Conservation (phyloP, 495 filamentous ascomycete genomes). For the Trichoderma parareesei region DNA sequence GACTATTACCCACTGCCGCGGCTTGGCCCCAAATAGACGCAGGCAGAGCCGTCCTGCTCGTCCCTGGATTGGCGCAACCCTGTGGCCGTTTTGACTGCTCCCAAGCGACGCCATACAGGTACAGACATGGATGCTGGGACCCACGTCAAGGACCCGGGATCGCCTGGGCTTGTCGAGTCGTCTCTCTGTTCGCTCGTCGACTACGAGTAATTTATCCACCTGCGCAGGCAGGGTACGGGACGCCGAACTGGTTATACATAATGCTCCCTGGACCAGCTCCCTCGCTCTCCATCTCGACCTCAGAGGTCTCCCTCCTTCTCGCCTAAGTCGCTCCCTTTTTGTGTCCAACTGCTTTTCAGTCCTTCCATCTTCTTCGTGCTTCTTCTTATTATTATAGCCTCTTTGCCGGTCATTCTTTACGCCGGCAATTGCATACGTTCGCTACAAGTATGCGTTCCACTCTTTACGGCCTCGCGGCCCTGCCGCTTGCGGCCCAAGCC, state of each 20-base stretch:
- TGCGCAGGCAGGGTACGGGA: neutral
- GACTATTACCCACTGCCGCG: neutral
- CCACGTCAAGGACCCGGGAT: neutral
- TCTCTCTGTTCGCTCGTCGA: neutral
- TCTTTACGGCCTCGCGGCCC: conserved; percentile 1
- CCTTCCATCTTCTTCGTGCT: neutral
- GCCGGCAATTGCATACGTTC: neutral
- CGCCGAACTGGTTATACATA: neutral
- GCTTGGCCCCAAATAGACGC: neutral
- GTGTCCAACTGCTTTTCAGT: neutral
- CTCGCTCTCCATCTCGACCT: neutral
- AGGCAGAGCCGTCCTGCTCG: neutral
- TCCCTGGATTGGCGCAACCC: neutral
- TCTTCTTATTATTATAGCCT: neutral
- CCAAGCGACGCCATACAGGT: neutral
- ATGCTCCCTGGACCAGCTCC: conserved; percentile 5
- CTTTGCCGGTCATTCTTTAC: conserved; percentile 8
- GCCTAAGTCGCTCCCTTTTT: conserved; percentile 4
- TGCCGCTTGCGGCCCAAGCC: conserved; percentile 2
- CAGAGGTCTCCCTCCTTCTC: conserved; percentile 3
- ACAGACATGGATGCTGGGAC: neutral
- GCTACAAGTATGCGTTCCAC: conserved; percentile 1
- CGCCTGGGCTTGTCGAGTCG: neutral
- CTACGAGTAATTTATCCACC: neutral
- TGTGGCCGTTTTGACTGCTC: neutral